Evolutionary conservation across 495 filamentous ascomycete genomes (phyloP).

Genomic region (Aspergillus taichungensis): DNA sequence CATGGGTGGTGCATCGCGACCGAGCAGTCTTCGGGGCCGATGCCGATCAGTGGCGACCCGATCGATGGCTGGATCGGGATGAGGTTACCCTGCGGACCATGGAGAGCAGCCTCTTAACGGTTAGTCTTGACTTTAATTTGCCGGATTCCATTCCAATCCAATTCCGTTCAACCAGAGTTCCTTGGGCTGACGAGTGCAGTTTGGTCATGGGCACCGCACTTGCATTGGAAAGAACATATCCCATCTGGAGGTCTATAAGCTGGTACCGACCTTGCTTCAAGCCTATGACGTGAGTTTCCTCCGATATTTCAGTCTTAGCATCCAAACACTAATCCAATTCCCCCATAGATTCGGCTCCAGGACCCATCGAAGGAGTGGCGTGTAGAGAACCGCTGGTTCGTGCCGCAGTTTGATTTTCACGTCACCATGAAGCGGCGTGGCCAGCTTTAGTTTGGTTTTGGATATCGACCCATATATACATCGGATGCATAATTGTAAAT

Average conservation of each 20-base stretch:
- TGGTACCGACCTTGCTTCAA: conserved; percentile 60
- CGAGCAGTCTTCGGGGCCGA: conserved; percentile 39
- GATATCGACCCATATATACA: no score
- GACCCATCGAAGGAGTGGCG: neutral
- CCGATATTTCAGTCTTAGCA: neutral
- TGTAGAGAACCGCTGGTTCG: conserved; percentile 3
- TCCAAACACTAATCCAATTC: neutral
- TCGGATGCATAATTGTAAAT: no score
- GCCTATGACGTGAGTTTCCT: conserved; percentile 51
- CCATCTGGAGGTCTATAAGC: conserved; percentile 70
- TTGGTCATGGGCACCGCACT: conserved; percentile 53
- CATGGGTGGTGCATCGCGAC: conserved; percentile 20
- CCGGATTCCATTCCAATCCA: neutral
- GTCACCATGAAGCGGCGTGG: neutral
- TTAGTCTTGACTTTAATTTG: neutral
- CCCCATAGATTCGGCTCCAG: neutral
- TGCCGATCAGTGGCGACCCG: conserved; percentile 37
- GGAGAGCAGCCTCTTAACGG: conserved; percentile 17
- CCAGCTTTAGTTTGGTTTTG: no score
- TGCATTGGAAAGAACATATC: conserved; percentile 70
- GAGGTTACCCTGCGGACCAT: conserved; percentile 40
- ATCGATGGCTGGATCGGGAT: conserved; percentile 37
- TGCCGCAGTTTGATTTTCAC: neutral
- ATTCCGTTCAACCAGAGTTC: no score
- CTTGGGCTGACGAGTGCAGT: conserved; percentile 24